phyloP scores from a whole-genome alignment of 495 filamentous ascomycete species.

The Lasiosphaeria ovina region DNA sequence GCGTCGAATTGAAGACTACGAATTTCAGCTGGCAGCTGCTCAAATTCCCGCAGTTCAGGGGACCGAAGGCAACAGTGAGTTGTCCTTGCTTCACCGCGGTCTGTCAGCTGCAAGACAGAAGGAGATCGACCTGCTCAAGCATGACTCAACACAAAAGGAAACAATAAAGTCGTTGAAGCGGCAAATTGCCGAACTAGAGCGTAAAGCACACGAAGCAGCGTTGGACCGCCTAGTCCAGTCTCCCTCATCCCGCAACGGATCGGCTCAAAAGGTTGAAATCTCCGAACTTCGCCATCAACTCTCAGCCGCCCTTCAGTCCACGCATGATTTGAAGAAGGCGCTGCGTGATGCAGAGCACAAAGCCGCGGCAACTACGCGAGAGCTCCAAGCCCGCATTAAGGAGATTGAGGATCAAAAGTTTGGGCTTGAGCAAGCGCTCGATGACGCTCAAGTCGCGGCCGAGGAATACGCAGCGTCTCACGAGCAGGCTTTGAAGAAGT shows the following conservation, averaged over 20 bases:
- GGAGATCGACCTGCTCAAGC: slow-evolving; percentile 60
- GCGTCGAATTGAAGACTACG: slow-evolving; percentile 56
- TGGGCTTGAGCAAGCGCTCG: slow-evolving; percentile 74
- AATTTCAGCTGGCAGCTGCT: slow-evolving; percentile 46
- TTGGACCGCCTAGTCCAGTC: slow-evolving; percentile 34
- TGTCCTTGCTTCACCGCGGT: slow-evolving; percentile 57
- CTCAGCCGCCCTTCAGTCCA: slow-evolving; percentile 57
- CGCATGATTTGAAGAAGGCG: slow-evolving; percentile 55
- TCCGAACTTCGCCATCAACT: slow-evolving; percentile 62
- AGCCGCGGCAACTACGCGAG: slow-evolving; percentile 74
- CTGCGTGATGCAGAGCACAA: slow-evolving; percentile 61
- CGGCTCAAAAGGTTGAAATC: slow-evolving; percentile 61
- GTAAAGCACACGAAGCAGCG: slow-evolving; percentile 43
- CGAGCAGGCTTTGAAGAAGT: slow-evolving; percentile 59
- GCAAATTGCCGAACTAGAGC: slow-evolving; percentile 49
- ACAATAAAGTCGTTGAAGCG: slow-evolving; percentile 45
- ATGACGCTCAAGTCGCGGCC: slow-evolving; percentile 65
- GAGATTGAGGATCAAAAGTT: slow-evolving; percentile 90
- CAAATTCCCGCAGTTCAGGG: slow-evolving; percentile 54
- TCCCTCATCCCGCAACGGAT: slow-evolving; percentile 37
- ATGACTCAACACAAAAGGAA: slow-evolving; percentile 62
- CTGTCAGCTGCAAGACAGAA: slow-evolving; percentile 62
- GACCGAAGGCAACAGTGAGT: slow-evolving; percentile 48
- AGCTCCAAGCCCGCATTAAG: slow-evolving; percentile 78
- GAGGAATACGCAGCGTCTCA: slow-evolving; percentile 88